Evolutionary conservation across 305 asterid species (phyloP).

Genomic region (Solanum aculeatissimum): DNA sequence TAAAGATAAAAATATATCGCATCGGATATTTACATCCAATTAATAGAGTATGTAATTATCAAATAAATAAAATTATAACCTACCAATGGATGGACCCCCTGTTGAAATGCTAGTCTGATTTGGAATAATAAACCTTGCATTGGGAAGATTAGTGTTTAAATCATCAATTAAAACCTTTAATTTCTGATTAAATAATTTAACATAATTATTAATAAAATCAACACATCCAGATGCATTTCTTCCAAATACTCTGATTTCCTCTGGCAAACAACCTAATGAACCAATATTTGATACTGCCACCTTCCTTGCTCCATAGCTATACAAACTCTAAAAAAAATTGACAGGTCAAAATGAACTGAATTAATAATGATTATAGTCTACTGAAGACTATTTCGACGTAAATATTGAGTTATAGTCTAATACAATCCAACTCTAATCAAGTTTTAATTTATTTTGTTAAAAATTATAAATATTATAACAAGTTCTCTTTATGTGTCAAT

Average conservation of each 20-base stretch:
- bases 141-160: not conserved
- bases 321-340: not conserved
- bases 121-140: constrained; percentile 2
- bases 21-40: not conserved
- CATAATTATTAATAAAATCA: not conserved
- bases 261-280: constrained; percentile 9
- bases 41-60: not conserved
- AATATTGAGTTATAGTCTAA: not conserved
- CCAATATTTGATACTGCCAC: constrained; percentile 9
- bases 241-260: not conserved
- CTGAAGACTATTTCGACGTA: not conserved
- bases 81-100: not conserved
- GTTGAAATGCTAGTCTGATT: not conserved
- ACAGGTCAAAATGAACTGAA: not conserved
- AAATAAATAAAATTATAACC: not conserved
- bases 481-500: not conserved
- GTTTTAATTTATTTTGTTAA: not conserved
- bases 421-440: not conserved
- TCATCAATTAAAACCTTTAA: constrained; percentile 3
- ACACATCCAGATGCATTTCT: constrained; percentile 4
- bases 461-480: not conserved
- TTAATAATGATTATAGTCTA: not conserved
- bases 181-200: not conserved
- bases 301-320: constrained; percentile 8
- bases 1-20: not conserved